Conservation (phyloP, 257 asterid genomes). For the Primulina tabacum region DNA sequence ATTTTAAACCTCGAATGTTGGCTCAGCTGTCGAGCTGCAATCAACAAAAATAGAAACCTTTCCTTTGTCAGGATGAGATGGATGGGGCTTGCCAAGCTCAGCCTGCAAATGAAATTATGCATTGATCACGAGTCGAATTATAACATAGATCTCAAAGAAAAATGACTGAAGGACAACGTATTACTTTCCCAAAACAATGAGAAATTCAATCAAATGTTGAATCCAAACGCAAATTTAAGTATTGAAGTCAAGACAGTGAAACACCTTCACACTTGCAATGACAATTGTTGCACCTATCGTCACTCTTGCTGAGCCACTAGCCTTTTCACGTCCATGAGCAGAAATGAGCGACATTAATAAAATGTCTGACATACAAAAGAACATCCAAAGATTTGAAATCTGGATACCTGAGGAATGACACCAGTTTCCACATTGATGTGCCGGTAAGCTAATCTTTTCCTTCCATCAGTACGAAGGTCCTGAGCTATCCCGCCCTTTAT, state of each 20-base stretch:
- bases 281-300: constrained; percentile 88
- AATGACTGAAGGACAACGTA: neutral
- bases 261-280: constrained; percentile 84
- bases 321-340: constrained; percentile 44
- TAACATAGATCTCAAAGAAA: neutral
- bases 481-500: constrained; percentile 87
- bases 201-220: constrained; percentile 15
- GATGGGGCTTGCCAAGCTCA: constrained; percentile 79
- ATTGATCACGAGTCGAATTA: constrained; percentile 10
- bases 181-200: neutral
- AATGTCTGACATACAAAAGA: neutral
- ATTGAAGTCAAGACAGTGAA: neutral
- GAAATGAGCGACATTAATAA: constrained; percentile 13
- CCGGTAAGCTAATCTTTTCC: constrained; percentile 60
- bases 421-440: constrained; percentile 77
- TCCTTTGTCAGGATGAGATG: constrained; percentile 76
- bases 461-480: constrained; percentile 81
- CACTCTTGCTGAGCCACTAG: constrained; percentile 92
- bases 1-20: constrained; percentile 71
- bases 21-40: constrained; percentile 94
- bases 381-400: neutral
- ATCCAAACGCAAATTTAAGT: constrained; percentile 16
- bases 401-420: constrained; percentile 74
- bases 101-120: constrained; percentile 51
- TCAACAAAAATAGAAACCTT: constrained; percentile 70